Evolutionary conservation across 805 yeast genomes (phyloP), one percentile per base, ranked within the genome.

Genomic region (Zygosaccharomyces bisporus): DNA sequence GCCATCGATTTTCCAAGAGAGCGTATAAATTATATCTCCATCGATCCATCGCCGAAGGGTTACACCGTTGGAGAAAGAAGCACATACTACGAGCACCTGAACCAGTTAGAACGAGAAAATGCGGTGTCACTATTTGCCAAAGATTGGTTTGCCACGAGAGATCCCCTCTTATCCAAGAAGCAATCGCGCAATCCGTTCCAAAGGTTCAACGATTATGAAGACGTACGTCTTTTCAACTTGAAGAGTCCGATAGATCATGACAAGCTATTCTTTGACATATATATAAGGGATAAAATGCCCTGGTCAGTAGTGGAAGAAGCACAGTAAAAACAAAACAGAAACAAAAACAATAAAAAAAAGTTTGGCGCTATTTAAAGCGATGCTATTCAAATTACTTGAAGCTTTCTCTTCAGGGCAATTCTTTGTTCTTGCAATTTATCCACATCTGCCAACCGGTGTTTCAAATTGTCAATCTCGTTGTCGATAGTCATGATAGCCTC

Each of bases 381-480:
- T n/a, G 12, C 29, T 24, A 18, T 10, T 46, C 41, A 77, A 67
- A 42, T 56, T 25, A 56, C 49, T 30, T 56, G 56, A n/a, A 61
- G 49, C 41, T 51, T 55, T 19, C 43, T 55, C 46, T 75, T 81
- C 40, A 89, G 72, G 50, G 81, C 80, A 1, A 63, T 63, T 53
- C 83, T 77, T 44, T 95, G 76, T 27, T 57, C 47, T 57, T 79
- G 80, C 79, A 89, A 73, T 27, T 68, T 65, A 12, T 76, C 75
- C 16, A 83, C 82, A 41, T 76, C 74, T 14, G 74, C 66, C 49
- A 89, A 70, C 57, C 85, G 81, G 17, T 65, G 66, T 55, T 81
- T 77, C 46, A 89, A 70, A 37, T 75, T 80, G 29, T 75, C 76
- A 47, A 89, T 86, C 63, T 89, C 96, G 47, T 80, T 79, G 44